Conservation (phyloP, 2,329 filamentous ascomycete species). For the Fusarium bactridioides region DNA sequence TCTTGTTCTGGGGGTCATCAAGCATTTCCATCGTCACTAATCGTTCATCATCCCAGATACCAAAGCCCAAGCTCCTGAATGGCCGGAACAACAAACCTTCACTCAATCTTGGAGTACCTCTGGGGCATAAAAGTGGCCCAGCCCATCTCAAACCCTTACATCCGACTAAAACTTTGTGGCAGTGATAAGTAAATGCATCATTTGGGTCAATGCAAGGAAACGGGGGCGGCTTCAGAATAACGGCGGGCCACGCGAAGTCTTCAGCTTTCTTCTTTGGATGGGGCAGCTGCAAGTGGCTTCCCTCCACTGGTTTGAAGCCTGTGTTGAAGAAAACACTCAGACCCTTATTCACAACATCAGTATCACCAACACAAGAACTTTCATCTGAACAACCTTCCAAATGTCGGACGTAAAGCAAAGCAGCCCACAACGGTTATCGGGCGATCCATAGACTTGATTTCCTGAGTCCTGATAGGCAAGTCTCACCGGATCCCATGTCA, state of each 20-base stretch:
- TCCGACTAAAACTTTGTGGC: neutral
- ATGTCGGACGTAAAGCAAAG: constrained; percentile 4
- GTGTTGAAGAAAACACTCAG: constrained; percentile 10
- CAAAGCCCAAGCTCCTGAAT: constrained; percentile 14
- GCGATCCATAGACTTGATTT: constrained; percentile 1
- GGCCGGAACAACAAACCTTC: constrained; percentile 18
- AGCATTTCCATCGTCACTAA: constrained; percentile 24
- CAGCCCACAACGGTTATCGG: constrained; percentile 11
- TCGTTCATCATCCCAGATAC: constrained; percentile 25
- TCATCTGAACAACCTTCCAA: neutral
- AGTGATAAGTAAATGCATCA: neutral
- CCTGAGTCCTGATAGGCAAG: neutral
- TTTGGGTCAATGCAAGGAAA: neutral
- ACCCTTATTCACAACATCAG: neutral
- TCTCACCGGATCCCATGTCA: constrained; percentile 6
- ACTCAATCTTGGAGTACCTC: neutral
- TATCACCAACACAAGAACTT: constrained; percentile 11
- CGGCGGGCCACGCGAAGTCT: neutral
- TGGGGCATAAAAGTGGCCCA: neutral
- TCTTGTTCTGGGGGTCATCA: neutral
- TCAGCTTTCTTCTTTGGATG: neutral
- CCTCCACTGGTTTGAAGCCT: neutral
- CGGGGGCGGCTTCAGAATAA: neutral
- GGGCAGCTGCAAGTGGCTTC: neutral
- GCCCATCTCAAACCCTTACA: constrained; percentile 14